Base-by-base conservation (phyloP, 108 stramenopile species). In the Skeletonema menzelii region DNA sequence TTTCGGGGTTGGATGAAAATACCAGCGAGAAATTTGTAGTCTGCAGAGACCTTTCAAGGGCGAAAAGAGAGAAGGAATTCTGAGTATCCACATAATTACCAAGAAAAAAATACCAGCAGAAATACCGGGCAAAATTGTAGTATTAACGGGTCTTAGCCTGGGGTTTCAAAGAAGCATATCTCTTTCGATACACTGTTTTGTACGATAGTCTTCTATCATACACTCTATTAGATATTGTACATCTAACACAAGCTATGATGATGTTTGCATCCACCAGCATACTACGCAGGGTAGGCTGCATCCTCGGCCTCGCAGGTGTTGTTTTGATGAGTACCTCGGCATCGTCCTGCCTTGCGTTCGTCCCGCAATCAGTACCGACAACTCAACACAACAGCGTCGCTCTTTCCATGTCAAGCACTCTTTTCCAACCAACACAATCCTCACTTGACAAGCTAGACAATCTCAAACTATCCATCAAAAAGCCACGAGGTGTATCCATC, bases 401-500 rank as follows among this genome's bases (percentile, higher is more conserved):
- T 8, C 49, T 53, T 1, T 53, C 49, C 49, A 53, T 53, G 49
- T 53, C 49, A 22, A 53, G 22, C 49, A 53, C 49, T 24, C 19
- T 22, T 0, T 53, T 53, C 49, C 49, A 53, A 53, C 66, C 66
- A 14, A 55, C 26, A 13, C 27, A 69, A 58, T 20, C 53, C n/a
- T 67, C 73, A 6, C 15, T 66, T 1, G 65, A 59, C 27, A 75
- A 75, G 32, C 40, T 75, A 8, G 22, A 66, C 27, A 67, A 27
- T 19, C 13, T 75, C 37, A 60, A 66, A 17, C 14, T 11, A 17
- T 34, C 73, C 35, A 40, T 75, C 26, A 66, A 75, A 53, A 55
- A 56, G 8, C 65, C 73, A 20, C 57, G 73, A 22, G 73, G 73
- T 14, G 57, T 58, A 0, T 75, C 73, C 58, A 40, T 88, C 12